Evolutionary conservation across 2,329 filamentous ascomycete genomes (phyloP).

Genomic region (Aspergillus aculeatinus): DNA sequence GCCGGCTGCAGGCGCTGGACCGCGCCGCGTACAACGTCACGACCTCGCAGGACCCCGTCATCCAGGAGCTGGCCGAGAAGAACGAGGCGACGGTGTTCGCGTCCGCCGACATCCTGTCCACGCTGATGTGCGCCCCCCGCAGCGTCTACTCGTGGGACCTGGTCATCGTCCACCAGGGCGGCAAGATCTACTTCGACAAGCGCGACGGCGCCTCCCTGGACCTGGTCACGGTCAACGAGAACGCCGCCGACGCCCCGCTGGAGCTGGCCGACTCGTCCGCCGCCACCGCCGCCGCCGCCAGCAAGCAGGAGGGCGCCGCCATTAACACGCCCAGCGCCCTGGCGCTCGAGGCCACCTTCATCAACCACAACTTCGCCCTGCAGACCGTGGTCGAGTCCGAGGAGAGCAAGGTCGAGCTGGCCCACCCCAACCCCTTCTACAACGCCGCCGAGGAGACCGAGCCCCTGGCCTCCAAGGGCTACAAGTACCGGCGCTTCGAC

Average conservation of each 20-base stretch:
- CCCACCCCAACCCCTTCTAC: constrained; percentile 95
- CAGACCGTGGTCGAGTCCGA: constrained; percentile 88
- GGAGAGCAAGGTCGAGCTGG: constrained; percentile 75
- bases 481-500: constrained; percentile 98
- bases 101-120: constrained; percentile 94
- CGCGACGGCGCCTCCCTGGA: constrained; percentile 91
- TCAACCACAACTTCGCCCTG: constrained; percentile 99
- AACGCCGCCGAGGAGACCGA: constrained; percentile 89
- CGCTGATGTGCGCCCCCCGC: constrained; percentile 97
- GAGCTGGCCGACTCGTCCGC: constrained; percentile 69
- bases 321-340: constrained; percentile 93
- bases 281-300: constrained; percentile 20
- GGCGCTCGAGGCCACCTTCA: constrained; percentile 96
- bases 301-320: constrained; percentile 69
- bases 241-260: constrained; percentile 89
- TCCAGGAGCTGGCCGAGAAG: constrained; percentile 94
- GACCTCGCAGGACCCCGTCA: constrained; percentile 91
- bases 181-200: constrained; percentile 99
- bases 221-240: constrained; percentile 99
- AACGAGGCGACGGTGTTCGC: constrained; percentile 96
- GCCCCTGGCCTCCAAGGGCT: constrained; percentile 90
- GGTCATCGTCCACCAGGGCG: constrained; percentile 85
- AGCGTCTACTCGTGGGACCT: constrained; percentile 99
- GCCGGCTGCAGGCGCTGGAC: constrained; percentile 83
- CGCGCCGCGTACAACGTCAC: constrained; percentile 98